Conservation (phyloP, 169 alveolate genomes). For the Eimeria sp. region DNA sequence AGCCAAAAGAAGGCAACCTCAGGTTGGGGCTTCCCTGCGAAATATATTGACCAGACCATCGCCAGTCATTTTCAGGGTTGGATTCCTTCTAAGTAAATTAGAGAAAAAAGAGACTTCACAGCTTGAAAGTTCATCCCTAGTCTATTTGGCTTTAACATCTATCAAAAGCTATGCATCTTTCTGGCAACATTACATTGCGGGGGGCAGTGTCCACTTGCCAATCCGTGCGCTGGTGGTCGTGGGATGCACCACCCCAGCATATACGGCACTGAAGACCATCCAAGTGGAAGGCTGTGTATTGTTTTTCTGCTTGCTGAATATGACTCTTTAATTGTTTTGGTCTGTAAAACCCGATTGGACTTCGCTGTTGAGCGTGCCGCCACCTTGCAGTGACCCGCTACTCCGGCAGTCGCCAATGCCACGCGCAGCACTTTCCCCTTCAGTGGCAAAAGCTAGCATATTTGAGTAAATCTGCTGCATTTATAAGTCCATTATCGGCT, state of each 20-base stretch:
- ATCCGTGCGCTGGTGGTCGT: constrained; percentile 15
- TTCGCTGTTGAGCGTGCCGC: background rate
- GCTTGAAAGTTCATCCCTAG: background rate
- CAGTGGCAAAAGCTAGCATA: background rate
- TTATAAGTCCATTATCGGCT: background rate
- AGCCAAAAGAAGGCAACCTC: background rate
- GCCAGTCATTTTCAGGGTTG: background rate
- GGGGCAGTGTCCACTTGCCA: background rate
- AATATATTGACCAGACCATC: constrained; percentile 12
- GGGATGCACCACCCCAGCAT: background rate
- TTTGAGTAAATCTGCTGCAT: background rate
- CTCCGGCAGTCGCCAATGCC: background rate
- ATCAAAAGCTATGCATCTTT: background rate
- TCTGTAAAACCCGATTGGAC: background rate
- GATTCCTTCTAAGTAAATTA: background rate
- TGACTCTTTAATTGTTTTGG: background rate
- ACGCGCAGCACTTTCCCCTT: background rate
- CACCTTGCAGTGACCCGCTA: constrained; percentile 21
- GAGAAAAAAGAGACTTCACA: background rate
- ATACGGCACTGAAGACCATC: background rate
- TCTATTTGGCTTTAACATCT: background rate
- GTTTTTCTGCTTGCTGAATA: background rate
- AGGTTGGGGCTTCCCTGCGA: constrained; percentile 1
- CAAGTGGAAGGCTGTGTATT: background rate
- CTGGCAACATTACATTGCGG: background rate